Base-by-base conservation (phyloP, 805 yeast species). In the Cyberlindnera mrakii region DNA sequence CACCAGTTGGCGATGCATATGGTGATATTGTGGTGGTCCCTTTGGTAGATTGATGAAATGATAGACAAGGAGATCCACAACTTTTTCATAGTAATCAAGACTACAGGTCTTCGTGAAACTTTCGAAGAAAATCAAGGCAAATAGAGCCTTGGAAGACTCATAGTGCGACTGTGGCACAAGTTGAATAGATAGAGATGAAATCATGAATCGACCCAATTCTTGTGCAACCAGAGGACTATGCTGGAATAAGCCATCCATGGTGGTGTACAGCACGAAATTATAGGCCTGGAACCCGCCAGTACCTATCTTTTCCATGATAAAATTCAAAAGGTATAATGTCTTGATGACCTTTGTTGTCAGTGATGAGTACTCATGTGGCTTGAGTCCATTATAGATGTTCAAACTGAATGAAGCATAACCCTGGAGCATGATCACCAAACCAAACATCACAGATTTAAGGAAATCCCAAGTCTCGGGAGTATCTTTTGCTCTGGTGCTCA, bases 241-340 rank as follows among this genome's bases (percentile, higher is more conserved):
- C 43, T 58, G 68, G 33, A 54, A 52, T 35, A 65, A 55, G 0
- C 63, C 57, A 46, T 78, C 84, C 3, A 76, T 43, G 10, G 76
- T 54, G 5, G 78, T 61, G 35, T 71, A 65, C 49, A 76, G 76
- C 14, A 79, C 76, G 57, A 78, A 82, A 51, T 79, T 78, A 58
- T 78, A 82, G 11, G 76, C 69, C 44, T 77, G 78, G 54, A 80
- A 80, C 3, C 85, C 85, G 5, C 84, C 85, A 19, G 75, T 72
- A 0, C 86, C 86, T 8, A 80, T 71, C 18, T 73, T 63, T 25
- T 73, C 68, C 20, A 78, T 53, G 8, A 80, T 63, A 47, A 72
- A 77, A 48, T 75, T 68, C 40, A 71, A 37, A 46, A 71, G 59
- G 53, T 66, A 76, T 11, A 78, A 59, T 6, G 64, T 55, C 35